These are phyloP conservation scores for Tricladium varicosporioides DNA, from an alignment of 2,329 filamentous ascomycete species.

Conservation along the genomic window DNA sequence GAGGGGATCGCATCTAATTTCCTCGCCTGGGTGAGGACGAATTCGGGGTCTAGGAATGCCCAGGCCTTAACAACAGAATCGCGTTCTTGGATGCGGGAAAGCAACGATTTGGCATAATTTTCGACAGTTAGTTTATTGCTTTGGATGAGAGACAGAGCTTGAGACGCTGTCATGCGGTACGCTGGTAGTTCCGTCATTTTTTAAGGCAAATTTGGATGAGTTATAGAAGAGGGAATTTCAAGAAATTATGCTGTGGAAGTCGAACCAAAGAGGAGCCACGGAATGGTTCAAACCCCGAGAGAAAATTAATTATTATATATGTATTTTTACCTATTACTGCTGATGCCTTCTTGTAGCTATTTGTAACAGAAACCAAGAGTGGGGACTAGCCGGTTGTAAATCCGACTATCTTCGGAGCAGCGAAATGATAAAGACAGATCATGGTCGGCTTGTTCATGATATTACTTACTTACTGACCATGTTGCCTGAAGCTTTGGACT, in stretches of 20 bases:
- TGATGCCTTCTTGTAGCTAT: background rate
- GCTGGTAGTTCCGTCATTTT: slow-evolving; percentile 30
- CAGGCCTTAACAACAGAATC: slow-evolving; percentile 49
- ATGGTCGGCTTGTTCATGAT: no score
- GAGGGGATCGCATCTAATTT: slow-evolving; percentile 48
- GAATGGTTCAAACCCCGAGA: background rate
- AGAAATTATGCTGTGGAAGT: no score
- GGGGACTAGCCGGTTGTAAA: slow-evolving; percentile 4
- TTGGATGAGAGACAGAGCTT: slow-evolving; percentile 40
- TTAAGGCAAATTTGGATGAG: no score
- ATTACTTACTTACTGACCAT: no score
- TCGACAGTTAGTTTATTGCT: slow-evolving; percentile 46
- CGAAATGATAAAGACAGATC: slow-evolving; percentile 7
- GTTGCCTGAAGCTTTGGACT: no score
- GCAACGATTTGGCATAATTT: slow-evolving; percentile 46
- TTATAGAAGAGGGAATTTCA: no score
- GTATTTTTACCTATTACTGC: background rate
- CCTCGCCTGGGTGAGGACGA: slow-evolving; percentile 49
- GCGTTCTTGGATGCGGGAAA: slow-evolving; percentile 43
- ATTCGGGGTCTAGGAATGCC: slow-evolving; percentile 45
- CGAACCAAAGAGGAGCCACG: background rate
- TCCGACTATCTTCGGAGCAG: slow-evolving; percentile 19
- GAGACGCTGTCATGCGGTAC: slow-evolving; percentile 42
- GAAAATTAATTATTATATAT: no score
- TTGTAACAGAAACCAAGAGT: slow-evolving; percentile 13